Evolutionary conservation across 2,329 filamentous ascomycete genomes (phyloP).

Genomic region (Penicillium concentricum): DNA sequence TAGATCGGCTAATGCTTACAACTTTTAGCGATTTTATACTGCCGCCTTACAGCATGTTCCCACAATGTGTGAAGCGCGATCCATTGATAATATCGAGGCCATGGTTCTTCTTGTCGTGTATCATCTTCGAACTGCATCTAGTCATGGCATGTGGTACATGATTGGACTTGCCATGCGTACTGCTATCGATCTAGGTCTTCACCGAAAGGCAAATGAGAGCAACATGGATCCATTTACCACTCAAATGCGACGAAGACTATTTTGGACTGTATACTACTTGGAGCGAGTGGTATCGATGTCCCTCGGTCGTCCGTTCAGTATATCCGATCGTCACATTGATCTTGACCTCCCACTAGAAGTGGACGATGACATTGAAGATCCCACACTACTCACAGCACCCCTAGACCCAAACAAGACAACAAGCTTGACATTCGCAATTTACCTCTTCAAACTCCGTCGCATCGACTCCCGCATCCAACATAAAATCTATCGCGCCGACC

Average conservation of each 20-base stretch:
- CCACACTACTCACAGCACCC: conserved; percentile 32
- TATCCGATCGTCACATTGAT: conserved; percentile 54
- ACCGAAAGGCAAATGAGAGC: conserved; percentile 48
- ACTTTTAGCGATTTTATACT: conserved; percentile 49
- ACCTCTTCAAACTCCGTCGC: conserved; percentile 48
- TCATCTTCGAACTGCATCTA: conserved; percentile 52
- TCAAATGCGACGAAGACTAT: conserved; percentile 50
- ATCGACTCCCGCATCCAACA: conserved; percentile 53
- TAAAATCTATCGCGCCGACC: conserved; percentile 53
- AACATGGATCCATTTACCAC: conserved; percentile 43
- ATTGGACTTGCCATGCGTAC: conserved; percentile 56
- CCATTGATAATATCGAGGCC: conserved; percentile 53
- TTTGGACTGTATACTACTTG: conserved; percentile 55
- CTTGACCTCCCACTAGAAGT: conserved; percentile 49
- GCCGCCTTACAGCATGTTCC: conserved; percentile 51
- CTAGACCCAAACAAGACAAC: conserved; percentile 32
- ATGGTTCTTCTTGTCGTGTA: conserved; percentile 54
- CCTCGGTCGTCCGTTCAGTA: conserved; percentile 52
- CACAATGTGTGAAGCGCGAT: conserved; percentile 50
- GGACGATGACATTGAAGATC: conserved; percentile 43
- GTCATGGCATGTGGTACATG: conserved; percentile 56
- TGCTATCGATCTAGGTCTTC: conserved; percentile 53
- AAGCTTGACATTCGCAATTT: conserved; percentile 45
- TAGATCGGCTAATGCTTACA: background rate
- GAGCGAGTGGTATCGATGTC: conserved; percentile 53